Evolutionary conservation across 73 alveolate species (phyloP).

Genomic region (Paramecium octaurelia): DNA sequence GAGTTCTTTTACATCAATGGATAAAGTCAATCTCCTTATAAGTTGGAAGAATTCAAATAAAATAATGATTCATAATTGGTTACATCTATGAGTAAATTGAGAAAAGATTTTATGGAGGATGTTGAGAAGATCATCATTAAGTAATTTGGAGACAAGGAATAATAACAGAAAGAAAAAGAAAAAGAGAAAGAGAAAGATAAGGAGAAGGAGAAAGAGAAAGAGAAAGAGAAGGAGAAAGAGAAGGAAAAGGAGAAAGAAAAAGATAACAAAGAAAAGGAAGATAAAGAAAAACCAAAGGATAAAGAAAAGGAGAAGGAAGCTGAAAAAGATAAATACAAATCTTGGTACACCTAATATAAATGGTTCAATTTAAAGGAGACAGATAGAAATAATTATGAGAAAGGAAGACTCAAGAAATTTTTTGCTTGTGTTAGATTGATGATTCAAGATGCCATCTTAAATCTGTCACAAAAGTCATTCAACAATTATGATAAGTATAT

Average conservation of each 20-base stretch:
- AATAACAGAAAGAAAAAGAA: not conserved
- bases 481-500: slow-evolving; percentile 86
- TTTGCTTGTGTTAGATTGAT: slow-evolving; percentile 90
- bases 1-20: slow-evolving; percentile 37
- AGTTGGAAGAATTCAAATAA: not conserved
- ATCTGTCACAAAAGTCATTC: slow-evolving; percentile 83
- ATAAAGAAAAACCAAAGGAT: not conserved
- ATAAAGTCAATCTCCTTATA: not conserved
- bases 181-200: not conserved
- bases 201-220: not conserved
- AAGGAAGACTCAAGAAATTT: slow-evolving; percentile 94
- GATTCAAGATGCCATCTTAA: slow-evolving; percentile 93
- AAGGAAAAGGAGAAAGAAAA: not conserved
- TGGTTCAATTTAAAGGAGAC: slow-evolving; percentile 96
- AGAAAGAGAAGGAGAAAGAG: not conserved
- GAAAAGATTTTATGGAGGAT: not conserved
- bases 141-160: not conserved
- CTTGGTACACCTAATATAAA: not conserved
- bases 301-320: not conserved
- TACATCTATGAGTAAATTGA: not conserved
- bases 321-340: not conserved
- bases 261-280: not conserved
- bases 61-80: not conserved
- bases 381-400: slow-evolving; percentile 95
- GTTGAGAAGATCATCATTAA: not conserved